Conservation (phyloP, 148 eudicot species). For the Cornus kousa region DNA sequence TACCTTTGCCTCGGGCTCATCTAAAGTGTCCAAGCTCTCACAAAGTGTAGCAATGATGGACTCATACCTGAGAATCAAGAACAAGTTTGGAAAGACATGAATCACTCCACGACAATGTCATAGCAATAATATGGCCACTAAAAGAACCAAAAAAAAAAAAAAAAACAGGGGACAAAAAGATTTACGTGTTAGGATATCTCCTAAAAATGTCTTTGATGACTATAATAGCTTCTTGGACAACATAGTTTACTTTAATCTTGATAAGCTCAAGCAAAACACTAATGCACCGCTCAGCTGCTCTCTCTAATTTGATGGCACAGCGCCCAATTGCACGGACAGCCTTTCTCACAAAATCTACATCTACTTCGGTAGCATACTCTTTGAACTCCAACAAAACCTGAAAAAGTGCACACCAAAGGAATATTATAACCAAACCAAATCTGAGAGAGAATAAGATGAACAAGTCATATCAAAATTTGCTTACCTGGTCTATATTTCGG, state of each 20-base stretch:
- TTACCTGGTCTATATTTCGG: conserved; percentile 91
- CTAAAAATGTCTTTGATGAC: conserved; percentile 97
- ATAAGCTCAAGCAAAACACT: conserved; percentile 96
- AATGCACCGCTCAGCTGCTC: conserved; percentile 99
- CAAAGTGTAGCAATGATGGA: conserved; percentile 98
- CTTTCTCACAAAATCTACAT: conserved; percentile 97
- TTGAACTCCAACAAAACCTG: conserved; percentile 97
- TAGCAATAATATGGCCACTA: not conserved
- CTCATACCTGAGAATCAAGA: conserved; percentile 61
- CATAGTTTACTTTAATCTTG: conserved; percentile 98
- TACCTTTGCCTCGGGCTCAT: conserved; percentile 99
- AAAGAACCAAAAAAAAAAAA: not conserved
- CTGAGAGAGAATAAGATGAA: not conserved
- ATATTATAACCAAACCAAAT: not conserved
- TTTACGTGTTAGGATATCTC: conserved; percentile 97
- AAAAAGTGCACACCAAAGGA: conserved; percentile 14
- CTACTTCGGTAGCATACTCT: conserved; percentile 98
- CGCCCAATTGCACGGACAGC: conserved; percentile 99
- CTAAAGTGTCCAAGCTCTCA: conserved; percentile 96
- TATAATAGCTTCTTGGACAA: conserved; percentile 98
- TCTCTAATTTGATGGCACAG: conserved; percentile 97
- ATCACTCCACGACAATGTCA: not conserved
- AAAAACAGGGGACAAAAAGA: conserved; percentile 15
- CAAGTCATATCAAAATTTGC: conserved; percentile 9
- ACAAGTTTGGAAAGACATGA: not conserved